Base-by-base conservation (phyloP, 2,329 filamentous ascomycete genomes). In the Penicillium sp. region DNA sequence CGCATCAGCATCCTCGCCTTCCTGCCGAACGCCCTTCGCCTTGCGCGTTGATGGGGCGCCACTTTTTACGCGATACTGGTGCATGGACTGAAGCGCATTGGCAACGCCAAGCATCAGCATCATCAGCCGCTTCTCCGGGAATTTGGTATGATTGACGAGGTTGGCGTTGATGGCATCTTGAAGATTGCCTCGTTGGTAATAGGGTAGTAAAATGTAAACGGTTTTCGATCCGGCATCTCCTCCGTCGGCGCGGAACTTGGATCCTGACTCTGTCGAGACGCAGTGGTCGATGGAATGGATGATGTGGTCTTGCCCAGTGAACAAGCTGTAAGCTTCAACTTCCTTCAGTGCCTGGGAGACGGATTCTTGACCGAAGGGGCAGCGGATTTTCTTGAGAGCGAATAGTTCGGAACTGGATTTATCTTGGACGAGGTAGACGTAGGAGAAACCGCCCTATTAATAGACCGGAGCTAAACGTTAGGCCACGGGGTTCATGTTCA, bases 121-220 rank as follows among this genome's bases (percentile, higher is more conserved):
- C 92, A 97, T 93, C 58, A 99, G 80, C 66, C 88, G 83, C 71
- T 87, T 84, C 78, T 97, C 93, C 1, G 93, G 92, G 67, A 99
- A 97, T 48, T 83, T 83, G 33, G 90, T 90, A 72, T 96, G 91
- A 75, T 97, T 97, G 74, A 99, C 93, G 51, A 97, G 80, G 75
- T 99, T 99, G 60, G 94, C 93, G 75, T 99, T 99, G 80, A 99
- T 97, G 71, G 95, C 89, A 76, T 99, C 94, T 77, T 99, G 94
- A 33, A 99, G 82, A 74, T 99, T 99, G 13, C 94, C 94, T 62
- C 93, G 83, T 66, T 92, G 83, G 78, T 97, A 99, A 79, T 97
- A 99, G 11, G 94, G 94, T 18, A 99, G 82, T 39, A 99, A 81
- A 58, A 99, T 94, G 75, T 99, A 99, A 49, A 97, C 94, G 0